Evolutionary conservation across 352 stramenopile species (phyloP), one percentile per base, ranked within the genome.

Genomic region (Phytophthora cryptogea): DNA sequence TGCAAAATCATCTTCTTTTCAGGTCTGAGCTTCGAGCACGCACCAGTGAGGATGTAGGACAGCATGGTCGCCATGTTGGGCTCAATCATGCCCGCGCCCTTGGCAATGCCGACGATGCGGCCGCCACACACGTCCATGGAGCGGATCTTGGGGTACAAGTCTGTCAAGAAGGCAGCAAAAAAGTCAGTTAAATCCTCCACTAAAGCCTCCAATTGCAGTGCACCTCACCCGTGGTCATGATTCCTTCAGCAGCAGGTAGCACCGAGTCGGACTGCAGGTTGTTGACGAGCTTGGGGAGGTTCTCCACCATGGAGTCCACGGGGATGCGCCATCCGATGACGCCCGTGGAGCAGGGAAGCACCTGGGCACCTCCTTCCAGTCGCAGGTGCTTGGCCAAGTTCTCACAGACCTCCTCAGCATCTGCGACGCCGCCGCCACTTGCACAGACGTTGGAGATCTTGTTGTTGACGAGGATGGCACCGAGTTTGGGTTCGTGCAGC

Each of bases 381-480:
- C 72, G 88, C 81, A 83, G 92, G 78, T 79, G 83, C 77, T 80
- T 96, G 28, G 96, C 92, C 35, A 98, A 76, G 17, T 89, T 86
- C 31, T 95, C 80, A 66, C 96, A 99, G 5, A 99, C 89, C 30
- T 92, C 81, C 70, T 98, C 87, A 4, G 95, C 85, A 59, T 98
- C 94, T n/a, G 83, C 83, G 30, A 97, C 82, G 51, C 95, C 91
- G 33, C 94, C 92, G n/a, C 88, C 86, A 56, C 88, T 95, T 17
- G 96, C 94, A 56, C 96, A 98, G 14, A 99, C 97, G 70, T 99
- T 99, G 27, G 96, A 99, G 56, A 99, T 97, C 80, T 99, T 99
- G 78, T 99, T 99, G 76, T 99, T 99, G 39, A 99, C 90, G 27
- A 99, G 83, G 66, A 99, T 90, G 9, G 92, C 96, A 66, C 97